Evolutionary conservation across 2,329 filamentous ascomycete genomes (phyloP).

Genomic region (Botrytis squamosa): DNA sequence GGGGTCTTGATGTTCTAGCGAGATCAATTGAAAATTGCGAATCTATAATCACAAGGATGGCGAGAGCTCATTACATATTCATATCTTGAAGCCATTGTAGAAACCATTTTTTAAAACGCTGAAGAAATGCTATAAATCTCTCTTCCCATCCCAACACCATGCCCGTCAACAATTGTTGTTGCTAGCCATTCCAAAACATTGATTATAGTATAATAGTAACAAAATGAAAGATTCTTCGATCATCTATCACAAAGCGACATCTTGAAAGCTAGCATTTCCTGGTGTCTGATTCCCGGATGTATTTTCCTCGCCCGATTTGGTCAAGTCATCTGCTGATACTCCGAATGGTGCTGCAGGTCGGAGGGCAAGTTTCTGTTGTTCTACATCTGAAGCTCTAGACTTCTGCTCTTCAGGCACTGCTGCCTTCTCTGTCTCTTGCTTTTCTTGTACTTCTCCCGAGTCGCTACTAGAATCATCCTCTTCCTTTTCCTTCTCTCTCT

Average conservation of each 20-base stretch:
- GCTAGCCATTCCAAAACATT: conserved; percentile 2
- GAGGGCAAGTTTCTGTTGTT: conserved; percentile 54
- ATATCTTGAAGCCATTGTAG: conserved; percentile 1
- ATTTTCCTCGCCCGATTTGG: conserved; percentile 42
- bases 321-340: conserved; percentile 38
- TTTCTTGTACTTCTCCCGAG: conserved; percentile 34
- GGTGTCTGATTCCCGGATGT: conserved; percentile 46
- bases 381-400: conserved; percentile 54
- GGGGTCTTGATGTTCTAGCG: neutral
- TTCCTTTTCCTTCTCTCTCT: conserved; percentile 33
- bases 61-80: conserved; percentile 16
- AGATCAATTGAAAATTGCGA: neutral
- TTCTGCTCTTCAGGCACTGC: conserved; percentile 53
- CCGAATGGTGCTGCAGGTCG: conserved; percentile 42
- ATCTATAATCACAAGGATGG: conserved; percentile 15
- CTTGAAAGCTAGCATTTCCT: conserved; percentile 60
- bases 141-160: conserved; percentile 21
- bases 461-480: conserved; percentile 26
- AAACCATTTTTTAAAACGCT: conserved; percentile 10
- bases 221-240: conserved; percentile 10
- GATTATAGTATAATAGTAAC: conserved; percentile 19
- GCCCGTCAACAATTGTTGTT: neutral
- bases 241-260: conserved; percentile 54
- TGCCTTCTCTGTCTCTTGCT: conserved; percentile 38
- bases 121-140: neutral